Conservation (phyloP, 164 flowering plant genomes). For the Vitis rotundifolia region DNA sequence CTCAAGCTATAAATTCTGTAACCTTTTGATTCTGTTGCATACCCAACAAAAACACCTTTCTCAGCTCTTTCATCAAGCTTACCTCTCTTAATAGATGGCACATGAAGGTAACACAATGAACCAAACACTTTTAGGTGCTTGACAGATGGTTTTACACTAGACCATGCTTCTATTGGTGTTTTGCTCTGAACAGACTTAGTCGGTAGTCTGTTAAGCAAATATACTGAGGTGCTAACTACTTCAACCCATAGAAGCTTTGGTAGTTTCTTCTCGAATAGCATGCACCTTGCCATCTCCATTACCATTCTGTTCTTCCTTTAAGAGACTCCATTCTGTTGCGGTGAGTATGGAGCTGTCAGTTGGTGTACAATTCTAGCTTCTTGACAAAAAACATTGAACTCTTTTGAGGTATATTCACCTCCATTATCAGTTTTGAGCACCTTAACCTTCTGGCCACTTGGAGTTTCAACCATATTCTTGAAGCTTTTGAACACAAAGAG, state of each 20-base stretch:
- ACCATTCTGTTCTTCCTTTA: constrained; percentile 2
- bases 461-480: not conserved
- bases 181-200: not conserved
- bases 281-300: constrained; percentile 2
- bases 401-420: not conserved
- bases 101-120: not conserved
- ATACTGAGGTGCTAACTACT: not conserved
- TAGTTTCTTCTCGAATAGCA: not conserved
- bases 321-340: not conserved
- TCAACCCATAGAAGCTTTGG: not conserved
- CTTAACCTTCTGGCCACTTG: not conserved
- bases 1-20: not conserved
- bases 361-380: not conserved
- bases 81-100: not conserved
- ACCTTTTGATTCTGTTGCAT: not conserved
- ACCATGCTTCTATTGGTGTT: constrained; percentile 4
- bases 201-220: not conserved
- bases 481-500: not conserved
- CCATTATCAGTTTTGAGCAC: not conserved
- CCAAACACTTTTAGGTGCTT: constrained; percentile 4
- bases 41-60: not conserved
- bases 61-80: constrained; percentile 1
- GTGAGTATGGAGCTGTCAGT: not conserved
- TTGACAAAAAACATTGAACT: not conserved
- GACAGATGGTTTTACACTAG: not conserved